Evolutionary conservation across 2,329 filamentous ascomycete genomes (phyloP).

Genomic region (Furcasterigmium sp.): DNA sequence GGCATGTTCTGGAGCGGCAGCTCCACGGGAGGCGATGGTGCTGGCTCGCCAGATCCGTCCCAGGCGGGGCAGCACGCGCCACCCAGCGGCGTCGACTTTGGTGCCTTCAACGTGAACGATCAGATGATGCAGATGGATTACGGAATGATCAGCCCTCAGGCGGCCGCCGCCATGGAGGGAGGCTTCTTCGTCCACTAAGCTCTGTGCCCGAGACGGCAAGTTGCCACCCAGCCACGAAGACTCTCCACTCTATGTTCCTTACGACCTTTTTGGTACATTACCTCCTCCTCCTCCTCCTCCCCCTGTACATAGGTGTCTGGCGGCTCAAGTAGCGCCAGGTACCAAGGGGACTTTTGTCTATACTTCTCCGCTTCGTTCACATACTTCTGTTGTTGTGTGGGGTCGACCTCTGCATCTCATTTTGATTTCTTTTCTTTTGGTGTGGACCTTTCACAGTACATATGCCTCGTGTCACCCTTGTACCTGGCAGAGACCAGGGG

Average conservation of each 20-base stretch:
- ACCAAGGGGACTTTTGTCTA: neutral
- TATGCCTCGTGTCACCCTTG: neutral
- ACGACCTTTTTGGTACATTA: neutral
- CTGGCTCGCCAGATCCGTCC: constrained; percentile 4
- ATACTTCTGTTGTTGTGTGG: constrained; percentile 1
- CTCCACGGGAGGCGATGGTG: constrained; percentile 20
- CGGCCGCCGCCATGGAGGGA: constrained; percentile 29
- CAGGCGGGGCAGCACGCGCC: constrained; percentile 3
- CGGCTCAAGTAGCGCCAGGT: neutral
- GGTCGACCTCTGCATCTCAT: constrained; percentile 2
- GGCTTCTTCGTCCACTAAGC: constrained; percentile 38
- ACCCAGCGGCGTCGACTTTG: constrained; percentile 10
- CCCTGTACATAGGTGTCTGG: neutral
- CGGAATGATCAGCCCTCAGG: constrained; percentile 27
- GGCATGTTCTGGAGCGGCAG: constrained; percentile 48
- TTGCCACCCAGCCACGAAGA: neutral
- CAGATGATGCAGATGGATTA: constrained; percentile 30
- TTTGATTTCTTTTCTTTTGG: neutral
- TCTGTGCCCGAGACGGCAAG: neutral
- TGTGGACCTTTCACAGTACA: neutral
- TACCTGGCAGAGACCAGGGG: neutral
- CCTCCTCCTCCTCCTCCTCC: neutral
- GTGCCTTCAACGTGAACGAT: constrained; percentile 22
- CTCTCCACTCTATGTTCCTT: neutral
- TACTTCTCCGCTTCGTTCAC: neutral